Evolutionary conservation across 257 asterid species (phyloP).

Genomic region (Paraleonurus japonicus): DNA sequence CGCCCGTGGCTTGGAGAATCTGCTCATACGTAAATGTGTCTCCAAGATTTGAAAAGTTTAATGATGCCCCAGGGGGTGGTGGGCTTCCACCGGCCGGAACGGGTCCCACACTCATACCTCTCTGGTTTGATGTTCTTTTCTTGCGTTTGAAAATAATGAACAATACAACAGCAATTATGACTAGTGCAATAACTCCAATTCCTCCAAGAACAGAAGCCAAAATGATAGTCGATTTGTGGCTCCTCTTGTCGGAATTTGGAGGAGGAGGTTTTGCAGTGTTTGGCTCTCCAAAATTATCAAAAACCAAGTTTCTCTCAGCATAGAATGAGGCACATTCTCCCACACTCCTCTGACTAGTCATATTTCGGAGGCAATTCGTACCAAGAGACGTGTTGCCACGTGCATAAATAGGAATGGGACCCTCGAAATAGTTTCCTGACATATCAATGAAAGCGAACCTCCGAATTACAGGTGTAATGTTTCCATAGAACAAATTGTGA

Average conservation of each 20-base stretch:
- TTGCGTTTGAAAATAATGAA: conserved; percentile 56
- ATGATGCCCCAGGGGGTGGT: conserved; percentile 45
- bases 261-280: conserved; percentile 40
- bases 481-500: conserved; percentile 66
- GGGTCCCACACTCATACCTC: conserved; percentile 64
- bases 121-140: conserved; percentile 52
- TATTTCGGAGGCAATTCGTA: conserved; percentile 66
- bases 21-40: conserved; percentile 76
- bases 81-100: conserved; percentile 57
- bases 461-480: conserved; percentile 48
- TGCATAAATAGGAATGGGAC: conserved; percentile 59
- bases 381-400: conserved; percentile 36
- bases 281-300: conserved; percentile 80
- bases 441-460: conserved; percentile 57
- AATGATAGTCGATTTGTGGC: conserved; percentile 42
- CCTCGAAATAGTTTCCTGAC: conserved; percentile 79
- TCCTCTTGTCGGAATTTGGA: conserved; percentile 40
- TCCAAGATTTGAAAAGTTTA: conserved; percentile 64
- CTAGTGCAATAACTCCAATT: conserved; percentile 49
- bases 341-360: conserved; percentile 53
- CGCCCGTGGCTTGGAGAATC: conserved; percentile 72
- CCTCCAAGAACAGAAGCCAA: conserved; percentile 79
- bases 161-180: conserved; percentile 36
- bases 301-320: conserved; percentile 55
- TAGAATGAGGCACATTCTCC: conserved; percentile 70